Conservation (phyloP, 202 grass and related monocot species). For the Schoenoplectus tabernaemontani region DNA sequence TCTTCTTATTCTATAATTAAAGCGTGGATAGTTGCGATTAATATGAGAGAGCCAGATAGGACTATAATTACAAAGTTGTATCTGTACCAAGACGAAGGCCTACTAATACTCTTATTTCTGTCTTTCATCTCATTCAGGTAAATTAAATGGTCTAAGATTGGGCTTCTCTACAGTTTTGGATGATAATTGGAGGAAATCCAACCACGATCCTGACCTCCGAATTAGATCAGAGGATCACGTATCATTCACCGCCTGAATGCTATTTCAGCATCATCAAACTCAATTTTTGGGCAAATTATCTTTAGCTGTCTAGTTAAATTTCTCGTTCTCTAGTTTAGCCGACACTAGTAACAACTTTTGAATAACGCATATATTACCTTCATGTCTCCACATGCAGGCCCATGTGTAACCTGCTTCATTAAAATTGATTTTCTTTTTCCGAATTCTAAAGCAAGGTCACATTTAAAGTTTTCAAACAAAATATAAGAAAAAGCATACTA, state of each 20-base stretch:
- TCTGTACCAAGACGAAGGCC: background rate
- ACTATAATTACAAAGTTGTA: background rate
- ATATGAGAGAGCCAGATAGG: background rate
- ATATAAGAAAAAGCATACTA: too few relatives aligned
- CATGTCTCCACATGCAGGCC: too few relatives aligned
- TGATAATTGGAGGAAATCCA: background rate
- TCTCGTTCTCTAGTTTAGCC: background rate
- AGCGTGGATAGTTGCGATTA: background rate
- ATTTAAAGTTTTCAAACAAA: background rate
- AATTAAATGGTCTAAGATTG: background rate
- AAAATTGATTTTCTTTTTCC: background rate
- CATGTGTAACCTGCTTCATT: background rate
- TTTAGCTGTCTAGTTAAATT: background rate
- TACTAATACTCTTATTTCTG: background rate
- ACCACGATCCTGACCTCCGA: background rate
- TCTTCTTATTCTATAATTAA: conserved; percentile 13
- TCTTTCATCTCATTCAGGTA: background rate
- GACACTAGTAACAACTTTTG: too few relatives aligned
- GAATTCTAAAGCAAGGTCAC: background rate
- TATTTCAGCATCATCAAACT: background rate
- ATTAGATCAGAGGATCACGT: background rate
- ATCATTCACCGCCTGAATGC: background rate
- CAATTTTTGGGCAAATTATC: background rate
- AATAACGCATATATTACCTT: too few relatives aligned
- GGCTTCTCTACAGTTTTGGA: background rate